These are phyloP conservation scores for Lunasporangiospora selenospora DNA, from an alignment of 192 early-diverging fungal genomes.

Conservation along the genomic window DNA sequence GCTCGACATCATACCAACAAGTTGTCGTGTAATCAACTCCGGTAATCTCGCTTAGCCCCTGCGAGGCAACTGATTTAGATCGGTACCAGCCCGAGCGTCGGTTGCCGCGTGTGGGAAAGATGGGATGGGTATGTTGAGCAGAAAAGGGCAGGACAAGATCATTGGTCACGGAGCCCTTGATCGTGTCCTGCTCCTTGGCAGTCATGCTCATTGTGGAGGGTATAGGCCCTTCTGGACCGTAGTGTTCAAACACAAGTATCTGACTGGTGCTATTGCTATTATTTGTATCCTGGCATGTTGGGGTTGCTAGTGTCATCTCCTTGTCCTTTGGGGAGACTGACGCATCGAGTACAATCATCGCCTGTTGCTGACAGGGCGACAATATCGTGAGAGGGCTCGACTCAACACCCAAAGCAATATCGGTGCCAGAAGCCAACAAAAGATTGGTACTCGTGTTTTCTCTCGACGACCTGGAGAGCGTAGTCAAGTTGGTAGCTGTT, in stretches of 20 bases:
- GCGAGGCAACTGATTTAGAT: slow-evolving; percentile 45
- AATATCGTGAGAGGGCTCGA: no score
- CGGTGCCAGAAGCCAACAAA: slow-evolving; percentile 30
- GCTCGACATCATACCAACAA: slow-evolving; percentile 47
- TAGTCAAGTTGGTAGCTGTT: slow-evolving; percentile 8
- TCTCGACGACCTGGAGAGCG: neutral
- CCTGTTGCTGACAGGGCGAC: no score
- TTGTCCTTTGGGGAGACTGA: no score
- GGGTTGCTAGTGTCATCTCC: slow-evolving; percentile 12
- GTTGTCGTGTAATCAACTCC: slow-evolving; percentile 50
- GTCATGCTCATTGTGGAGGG: no score
- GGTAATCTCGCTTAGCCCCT: slow-evolving; percentile 31
- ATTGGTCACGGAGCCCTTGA: no score
- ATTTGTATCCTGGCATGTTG: neutral
- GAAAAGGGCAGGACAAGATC: slow-evolving; percentile 47
- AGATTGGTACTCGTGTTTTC: slow-evolving; percentile 7
- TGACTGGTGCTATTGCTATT: slow-evolving; percentile 38
- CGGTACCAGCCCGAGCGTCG: slow-evolving; percentile 41
- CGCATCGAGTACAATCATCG: no score
- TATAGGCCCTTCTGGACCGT: no score
- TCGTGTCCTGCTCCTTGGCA: no score
- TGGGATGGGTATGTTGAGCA: slow-evolving; percentile 33
- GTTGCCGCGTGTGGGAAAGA: slow-evolving; percentile 39
- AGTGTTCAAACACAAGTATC: slow-evolving; percentile 35
- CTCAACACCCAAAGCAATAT: slow-evolving; percentile 35